Evolutionary conservation across 805 yeast genomes (phyloP), one percentile per base, ranked within the genome.

Genomic region (Candida loeiensis): DNA sequence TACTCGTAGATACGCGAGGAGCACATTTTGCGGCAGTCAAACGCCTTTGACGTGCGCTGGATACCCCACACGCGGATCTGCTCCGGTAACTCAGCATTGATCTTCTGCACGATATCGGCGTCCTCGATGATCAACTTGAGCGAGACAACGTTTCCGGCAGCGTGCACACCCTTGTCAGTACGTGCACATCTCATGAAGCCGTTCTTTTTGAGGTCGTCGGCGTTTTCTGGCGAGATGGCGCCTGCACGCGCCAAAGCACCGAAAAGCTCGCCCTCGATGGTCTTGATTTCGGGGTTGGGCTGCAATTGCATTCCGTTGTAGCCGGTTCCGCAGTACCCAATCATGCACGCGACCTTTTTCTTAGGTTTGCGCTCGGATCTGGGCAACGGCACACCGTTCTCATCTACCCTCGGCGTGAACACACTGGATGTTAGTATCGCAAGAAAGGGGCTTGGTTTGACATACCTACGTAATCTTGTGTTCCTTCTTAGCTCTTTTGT

Each of bases 161-260:
- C 97, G 63, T 90, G 98, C 17, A 90, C 98, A 45, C 97, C 98
- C 62, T 91, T 91, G 61, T 90, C 98, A 3, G 91, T 84, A 65
- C 91, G 73, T 4, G 91, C 91, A 38, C 90, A 87, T 61, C 93
- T 73, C 86, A 81, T 82, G 56, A 91, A 85, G 0, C 93, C 89
- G 39, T 80, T 77, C 58, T 90, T 90, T 57, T 87, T 89, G 53
- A 90, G 77, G 58, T 91, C 97, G 43, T 80, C 83, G 5, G 95
- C 79, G 61, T 90, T 90, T 53, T 85, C 93, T 44, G 79, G 77
- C 1, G 95, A 84, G 41, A 90, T 77, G 4, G 95, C 96, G 14
- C 95, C 97, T 2, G 95, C 89, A 41, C 76, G 75, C 54, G 87
- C 74, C 56, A 91, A 78, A 0, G 97, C 96, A 21, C 76, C 73